Base-by-base conservation (phyloP, 257 asterid genomes). In the Solanum peruvianum region DNA sequence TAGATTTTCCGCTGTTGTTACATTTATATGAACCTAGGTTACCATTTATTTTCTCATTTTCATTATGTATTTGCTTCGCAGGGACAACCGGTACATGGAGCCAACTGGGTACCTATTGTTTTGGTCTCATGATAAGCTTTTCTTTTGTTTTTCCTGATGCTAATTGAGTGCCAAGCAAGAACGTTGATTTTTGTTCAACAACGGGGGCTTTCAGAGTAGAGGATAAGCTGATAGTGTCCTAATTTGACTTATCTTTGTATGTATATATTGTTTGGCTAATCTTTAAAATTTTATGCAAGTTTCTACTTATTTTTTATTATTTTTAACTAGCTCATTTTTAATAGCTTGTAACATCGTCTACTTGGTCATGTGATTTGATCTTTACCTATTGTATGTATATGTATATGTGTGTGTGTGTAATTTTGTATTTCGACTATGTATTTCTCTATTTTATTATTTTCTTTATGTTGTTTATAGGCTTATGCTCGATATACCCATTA, bases 1-100 rank as follows among this genome's bases (percentile, higher is more conserved):
- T 20, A 56, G 1, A 7, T 56, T 56, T 18, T 56, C 9, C 0
- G 5, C 0, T 56, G 0, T 7, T 56, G 4, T 56, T 56, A 56
- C 11, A 56, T 56, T 56, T 10, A 56, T 7, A 56, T 20, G 64
- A 56, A 4, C 64, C 64, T 56, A 7, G 7, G 5, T 4, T 56
- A 56, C n/a, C 4, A 7, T 20, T 56, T 56, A 56, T 56, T 56
- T 56, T n/a, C 25, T 56, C 64, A 56, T 56, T 56, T 56, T 56
- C 64, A 56, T 56, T 56, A 56, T 56, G 64, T 56, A 56, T 56
- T 56, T 56, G 25, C 25, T 56, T 56, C 21, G 11, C 64, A 56
- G 20, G 64, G n/a, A 20, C 64, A 56, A 20, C 21, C 11, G 5
- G 25, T 20, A n/a, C 21, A 56, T 56, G 64, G 20, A 18, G 1